Base-by-base conservation (phyloP, 768 basidiomycete species). In the Boletus sensibilis region DNA sequence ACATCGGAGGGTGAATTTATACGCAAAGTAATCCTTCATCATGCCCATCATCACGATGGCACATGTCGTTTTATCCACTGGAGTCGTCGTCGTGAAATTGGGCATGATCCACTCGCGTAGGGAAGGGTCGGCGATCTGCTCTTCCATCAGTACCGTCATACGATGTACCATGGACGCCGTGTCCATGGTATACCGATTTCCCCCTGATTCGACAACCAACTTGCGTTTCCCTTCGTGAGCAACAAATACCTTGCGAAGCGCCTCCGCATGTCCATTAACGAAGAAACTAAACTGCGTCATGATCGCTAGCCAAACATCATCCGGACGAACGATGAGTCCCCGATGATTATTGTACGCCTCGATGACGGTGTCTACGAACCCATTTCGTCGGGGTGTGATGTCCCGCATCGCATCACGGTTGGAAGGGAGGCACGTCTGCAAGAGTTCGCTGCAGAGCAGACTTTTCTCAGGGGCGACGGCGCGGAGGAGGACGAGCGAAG, bases 271-370 rank as follows among this genome's bases (percentile, higher is more conserved):
- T 4, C 68, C 74, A 29, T 78, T 76, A 29, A 78, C 72, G 42
- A 76, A 78, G 56, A 74, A 70, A 42, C 67, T 73, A 33, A 77
- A 72, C 56, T 78, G 77, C 14, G 64, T 61, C 46, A 74, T 37
- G 64, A 72, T 67, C 23, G 68, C 65, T 27, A 68, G 64, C 72
- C 81, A 82, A 35, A 82, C 71, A 61, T 82, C 80, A 50, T 82
- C 81, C 7, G 80, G 81, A 9, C 80, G 71, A 23, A 80, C 61
- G 50, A 77, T 65, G 35, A 82, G 69, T 1, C 71, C 63, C 3
- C 70, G 69, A 41, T 76, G 75, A 20, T 70, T 62, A 38, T 70
- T 70, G 61, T 75, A 74, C 5, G 71, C 72, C 27, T 69, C 65
- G 31, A 76, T 53, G 46, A 73, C 65, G 16, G 75, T 70, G 33